These are phyloP conservation scores for Hypoxylon sp. DNA, from an alignment of 2,329 filamentous ascomycete genomes.

Conservation along the genomic window DNA sequence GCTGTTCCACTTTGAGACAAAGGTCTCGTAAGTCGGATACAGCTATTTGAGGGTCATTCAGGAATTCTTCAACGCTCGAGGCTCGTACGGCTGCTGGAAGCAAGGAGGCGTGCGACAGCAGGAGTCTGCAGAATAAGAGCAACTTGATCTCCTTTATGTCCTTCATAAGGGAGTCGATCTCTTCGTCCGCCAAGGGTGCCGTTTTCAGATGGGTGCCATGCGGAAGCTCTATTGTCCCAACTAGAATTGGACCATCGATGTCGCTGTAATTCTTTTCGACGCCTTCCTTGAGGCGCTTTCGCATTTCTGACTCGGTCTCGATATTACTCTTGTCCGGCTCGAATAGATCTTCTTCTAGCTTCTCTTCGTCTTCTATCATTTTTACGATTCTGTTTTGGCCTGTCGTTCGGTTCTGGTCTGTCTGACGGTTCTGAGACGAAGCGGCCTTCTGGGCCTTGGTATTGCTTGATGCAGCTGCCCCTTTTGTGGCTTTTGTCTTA, in stretches of 20 bases:
- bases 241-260: constrained; percentile 53
- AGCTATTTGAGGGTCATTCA: constrained; percentile 60
- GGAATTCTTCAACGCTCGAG: constrained; percentile 62
- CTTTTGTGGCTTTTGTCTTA: constrained; percentile 44
- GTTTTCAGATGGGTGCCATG: constrained; percentile 53
- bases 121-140: constrained; percentile 63
- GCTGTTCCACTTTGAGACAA: constrained; percentile 64
- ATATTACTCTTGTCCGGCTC: constrained; percentile 59
- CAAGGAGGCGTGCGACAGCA: constrained; percentile 62
- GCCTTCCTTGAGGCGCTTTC: constrained; percentile 59
- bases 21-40: constrained; percentile 62
- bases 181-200: constrained; percentile 59
- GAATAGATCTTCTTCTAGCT: constrained; percentile 29
- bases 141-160: constrained; percentile 66
- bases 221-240: constrained; percentile 55
- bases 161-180: constrained; percentile 59
- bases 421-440: not conserved
- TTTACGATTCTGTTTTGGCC: constrained; percentile 44
- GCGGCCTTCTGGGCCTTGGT: constrained; percentile 13
- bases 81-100: constrained; percentile 62
- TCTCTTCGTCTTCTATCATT: constrained; percentile 35
- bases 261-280: constrained; percentile 56
- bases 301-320: constrained; percentile 60
- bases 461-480: constrained; percentile 11
- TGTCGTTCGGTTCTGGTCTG: constrained; percentile 1